Evolutionary conservation across 148 eudicot genomes (phyloP).

Genomic region (Pouteria glomerata): DNA sequence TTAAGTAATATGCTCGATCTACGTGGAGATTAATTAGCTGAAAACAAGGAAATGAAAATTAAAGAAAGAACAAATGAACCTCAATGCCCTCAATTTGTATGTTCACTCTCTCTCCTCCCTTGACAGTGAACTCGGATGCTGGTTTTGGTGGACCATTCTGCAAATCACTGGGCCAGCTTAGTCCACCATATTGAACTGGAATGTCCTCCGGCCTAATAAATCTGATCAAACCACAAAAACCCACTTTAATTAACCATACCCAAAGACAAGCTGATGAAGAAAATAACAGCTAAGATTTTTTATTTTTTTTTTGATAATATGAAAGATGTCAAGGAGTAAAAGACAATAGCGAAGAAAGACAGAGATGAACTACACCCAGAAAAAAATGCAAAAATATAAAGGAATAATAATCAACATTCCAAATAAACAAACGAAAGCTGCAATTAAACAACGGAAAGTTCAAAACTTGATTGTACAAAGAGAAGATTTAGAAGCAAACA

Average conservation of each 20-base stretch:
- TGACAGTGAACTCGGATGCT: conserved; percentile 88
- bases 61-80: conserved; percentile 29
- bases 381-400: not conserved
- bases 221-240: conserved; percentile 27
- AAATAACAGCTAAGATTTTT: not conserved
- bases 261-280: not conserved
- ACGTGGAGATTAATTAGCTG: too few species aligned
- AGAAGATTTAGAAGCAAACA: not conserved
- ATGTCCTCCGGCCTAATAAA: conserved; percentile 84
- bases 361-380: too few species aligned
- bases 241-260: not conserved
- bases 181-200: conserved; percentile 91
- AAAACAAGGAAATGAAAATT: too few species aligned
- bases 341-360: not conserved
- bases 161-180: conserved; percentile 69
- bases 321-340: not conserved
- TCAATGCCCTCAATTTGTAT: conserved; percentile 97
- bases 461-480: too few species aligned
- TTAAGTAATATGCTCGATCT: too few species aligned
- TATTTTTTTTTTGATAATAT: too few species aligned
- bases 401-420: not conserved
- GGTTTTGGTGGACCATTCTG: conserved; percentile 80
- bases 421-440: not conserved
- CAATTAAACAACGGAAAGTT: too few species aligned
- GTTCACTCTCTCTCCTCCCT: conserved; percentile 90